Percentiles rank a stretch among this genome's conserved stretches.
phyloP scores from a whole-genome alignment of 805 yeast genomes.

The Yarrowia sp. region DNA sequence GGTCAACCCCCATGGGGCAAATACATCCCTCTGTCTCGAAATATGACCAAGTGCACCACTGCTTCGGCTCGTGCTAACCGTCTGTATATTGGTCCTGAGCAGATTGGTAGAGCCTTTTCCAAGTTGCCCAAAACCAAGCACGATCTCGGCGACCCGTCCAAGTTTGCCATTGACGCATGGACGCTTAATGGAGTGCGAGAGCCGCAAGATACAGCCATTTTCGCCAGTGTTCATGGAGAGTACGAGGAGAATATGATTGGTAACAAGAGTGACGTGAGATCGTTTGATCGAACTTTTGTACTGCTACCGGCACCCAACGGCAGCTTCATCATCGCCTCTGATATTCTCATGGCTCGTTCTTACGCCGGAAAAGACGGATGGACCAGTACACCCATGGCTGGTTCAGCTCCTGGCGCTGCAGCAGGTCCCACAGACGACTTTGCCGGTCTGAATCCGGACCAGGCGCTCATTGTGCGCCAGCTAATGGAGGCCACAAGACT shows the following conservation, averaged over 20 bases:
- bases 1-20: conserved; percentile 34
- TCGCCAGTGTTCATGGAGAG: conserved; percentile 79
- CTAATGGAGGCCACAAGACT: conserved; percentile 71
- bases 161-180: conserved; percentile 76
- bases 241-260: conserved; percentile 57
- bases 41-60: conserved; percentile 59
- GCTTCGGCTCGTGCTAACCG: conserved; percentile 52
- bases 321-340: conserved; percentile 80
- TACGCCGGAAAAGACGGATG: conserved; percentile 58
- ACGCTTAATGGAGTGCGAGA: conserved; percentile 46
- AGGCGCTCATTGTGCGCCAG: conserved; percentile 62
- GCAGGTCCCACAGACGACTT: conserved; percentile 30
- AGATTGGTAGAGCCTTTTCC: conserved; percentile 58
- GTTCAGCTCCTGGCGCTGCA: conserved; percentile 11
- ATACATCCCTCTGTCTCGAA: conserved; percentile 73
- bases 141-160: conserved; percentile 59
- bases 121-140: conserved; percentile 80
- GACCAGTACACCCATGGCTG: conserved; percentile 36
- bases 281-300: conserved; percentile 85
- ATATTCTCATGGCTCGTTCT: conserved; percentile 67
- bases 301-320: conserved; percentile 68
- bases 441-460: conserved; percentile 49
- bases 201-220: conserved; percentile 71
- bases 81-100: conserved; percentile 65
- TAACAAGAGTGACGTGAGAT: conserved; percentile 44